A percentile compares a stretch with the other conserved stretches of the same genome.
phyloP scores from a whole-genome alignment of 306 rosid genomes.

The Sesbania bispinosa region DNA sequence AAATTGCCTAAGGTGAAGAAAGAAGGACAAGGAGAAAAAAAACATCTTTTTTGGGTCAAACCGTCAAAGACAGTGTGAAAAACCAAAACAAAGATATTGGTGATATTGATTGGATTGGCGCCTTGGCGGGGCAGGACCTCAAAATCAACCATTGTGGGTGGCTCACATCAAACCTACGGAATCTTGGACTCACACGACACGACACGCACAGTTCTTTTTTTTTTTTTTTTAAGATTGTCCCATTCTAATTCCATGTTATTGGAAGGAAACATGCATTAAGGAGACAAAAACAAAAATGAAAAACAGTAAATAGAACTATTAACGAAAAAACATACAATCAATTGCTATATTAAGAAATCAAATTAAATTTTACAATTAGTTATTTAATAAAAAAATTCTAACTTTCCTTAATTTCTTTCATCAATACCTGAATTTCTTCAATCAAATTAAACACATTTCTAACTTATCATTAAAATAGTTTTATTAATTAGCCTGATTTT shows the following conservation, averaged over 20 bases:
- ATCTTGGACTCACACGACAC: constrained; percentile 5
- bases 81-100: neutral
- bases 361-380: no score
- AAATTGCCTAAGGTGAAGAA: neutral
- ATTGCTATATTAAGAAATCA: no score
- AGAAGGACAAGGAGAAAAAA: constrained; percentile 24
- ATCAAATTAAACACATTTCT: no score
- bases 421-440: neutral
- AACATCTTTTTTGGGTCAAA: neutral
- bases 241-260: neutral
- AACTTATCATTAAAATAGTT: no score
- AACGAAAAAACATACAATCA: no score
- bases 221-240: neutral
- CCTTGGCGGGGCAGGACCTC: constrained; percentile 1
- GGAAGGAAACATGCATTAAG: neutral
- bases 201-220: neutral
- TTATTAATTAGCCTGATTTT: no score
- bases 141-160: constrained; percentile 32
- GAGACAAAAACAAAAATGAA: neutral
- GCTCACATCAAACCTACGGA: constrained; percentile 56
- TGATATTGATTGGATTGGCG: constrained; percentile 25
- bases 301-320: neutral
- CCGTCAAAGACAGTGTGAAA: neutral
- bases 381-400: no score
- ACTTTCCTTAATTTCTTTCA: neutral